phyloP scores from a whole-genome alignment of 768 basidiomycete species.

The Xerocomellus dryophilus region DNA sequence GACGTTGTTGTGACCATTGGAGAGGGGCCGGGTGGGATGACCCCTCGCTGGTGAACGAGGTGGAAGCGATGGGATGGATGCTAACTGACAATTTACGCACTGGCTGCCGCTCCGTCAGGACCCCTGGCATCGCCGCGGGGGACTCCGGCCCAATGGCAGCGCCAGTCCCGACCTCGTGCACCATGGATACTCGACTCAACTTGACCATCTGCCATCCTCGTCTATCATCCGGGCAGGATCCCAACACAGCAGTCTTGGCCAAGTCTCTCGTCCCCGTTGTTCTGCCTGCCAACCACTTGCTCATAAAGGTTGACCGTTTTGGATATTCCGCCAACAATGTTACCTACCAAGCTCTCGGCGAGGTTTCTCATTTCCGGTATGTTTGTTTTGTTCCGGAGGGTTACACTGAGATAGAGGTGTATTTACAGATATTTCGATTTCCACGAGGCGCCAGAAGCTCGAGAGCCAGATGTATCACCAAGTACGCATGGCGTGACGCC shows the following conservation, averaged over 20 bases:
- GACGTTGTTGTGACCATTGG: no score
- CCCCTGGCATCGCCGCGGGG: no score
- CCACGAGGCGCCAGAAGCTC: slow-evolving; percentile 45
- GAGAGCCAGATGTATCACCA: slow-evolving; percentile 34
- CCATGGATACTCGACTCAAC: slow-evolving; percentile 25
- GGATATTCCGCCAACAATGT: slow-evolving; percentile 72
- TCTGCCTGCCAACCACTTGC: slow-evolving; percentile 43
- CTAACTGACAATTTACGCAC: no score
- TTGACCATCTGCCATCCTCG: slow-evolving; percentile 41
- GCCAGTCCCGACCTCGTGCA: no score
- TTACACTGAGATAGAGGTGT: background rate
- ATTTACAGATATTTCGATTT: slow-evolving; percentile 67
- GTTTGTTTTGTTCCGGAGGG: background rate
- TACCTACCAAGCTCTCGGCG: slow-evolving; percentile 60
- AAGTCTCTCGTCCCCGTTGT: slow-evolving; percentile 18
- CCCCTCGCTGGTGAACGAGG: no score
- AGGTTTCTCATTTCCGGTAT: slow-evolving; percentile 40
- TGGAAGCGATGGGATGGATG: no score
- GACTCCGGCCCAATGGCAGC: no score
- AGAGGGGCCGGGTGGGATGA: no score
- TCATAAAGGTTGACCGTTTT: slow-evolving; percentile 61
- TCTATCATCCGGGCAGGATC: slow-evolving; percentile 32
- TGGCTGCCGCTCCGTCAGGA: no score
- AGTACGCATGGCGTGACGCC: slow-evolving; percentile 62
- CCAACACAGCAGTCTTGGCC: slow-evolving; percentile 30